These are phyloP conservation scores for Neurospora sp. DNA, from an alignment of 495 filamentous ascomycete genomes.

Conservation along the genomic window DNA sequence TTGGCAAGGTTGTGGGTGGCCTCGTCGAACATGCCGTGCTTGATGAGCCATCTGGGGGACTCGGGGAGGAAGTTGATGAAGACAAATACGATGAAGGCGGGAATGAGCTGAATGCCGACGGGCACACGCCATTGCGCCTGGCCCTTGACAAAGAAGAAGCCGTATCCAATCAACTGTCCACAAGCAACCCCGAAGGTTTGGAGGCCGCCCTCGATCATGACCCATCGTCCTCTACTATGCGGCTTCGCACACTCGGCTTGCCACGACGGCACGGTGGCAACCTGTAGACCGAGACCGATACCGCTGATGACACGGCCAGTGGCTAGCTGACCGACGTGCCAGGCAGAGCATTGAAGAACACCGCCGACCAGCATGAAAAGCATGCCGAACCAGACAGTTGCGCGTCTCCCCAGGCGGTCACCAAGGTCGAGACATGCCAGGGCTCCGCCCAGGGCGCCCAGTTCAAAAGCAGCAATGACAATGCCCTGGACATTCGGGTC, in stretches of 20 bases:
- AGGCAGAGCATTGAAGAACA: slow-evolving; percentile 48
- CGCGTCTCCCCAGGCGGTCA: slow-evolving; percentile 43
- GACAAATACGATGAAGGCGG: slow-evolving; percentile 52
- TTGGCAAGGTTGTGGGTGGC: not conserved
- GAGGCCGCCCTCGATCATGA: slow-evolving; percentile 58
- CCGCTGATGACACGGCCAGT: slow-evolving; percentile 45
- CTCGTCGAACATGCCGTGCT: slow-evolving; percentile 26
- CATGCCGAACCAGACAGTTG: slow-evolving; percentile 38
- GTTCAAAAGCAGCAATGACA: slow-evolving; percentile 39
- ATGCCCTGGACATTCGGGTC: slow-evolving; percentile 24
- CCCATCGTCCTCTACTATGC: slow-evolving; percentile 51
- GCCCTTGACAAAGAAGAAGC: slow-evolving; percentile 43
- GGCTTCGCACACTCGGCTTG: slow-evolving; percentile 55
- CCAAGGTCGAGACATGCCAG: slow-evolving; percentile 46
- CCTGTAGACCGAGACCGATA: slow-evolving; percentile 53
- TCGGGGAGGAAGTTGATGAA: slow-evolving; percentile 64
- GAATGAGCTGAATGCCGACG: slow-evolving; percentile 64
- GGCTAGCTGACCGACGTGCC: slow-evolving; percentile 44
- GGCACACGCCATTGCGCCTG: slow-evolving; percentile 46
- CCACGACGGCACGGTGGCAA: slow-evolving; percentile 48
- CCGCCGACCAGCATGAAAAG: slow-evolving; percentile 47
- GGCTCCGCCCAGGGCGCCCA: slow-evolving; percentile 52
- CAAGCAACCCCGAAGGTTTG: slow-evolving; percentile 55
- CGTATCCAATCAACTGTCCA: slow-evolving; percentile 50
- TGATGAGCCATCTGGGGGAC: slow-evolving; percentile 61